These are phyloP conservation scores for Calonectria fujianensis DNA, from an alignment of 2,329 filamentous ascomycete genomes.

Conservation along the genomic window DNA sequence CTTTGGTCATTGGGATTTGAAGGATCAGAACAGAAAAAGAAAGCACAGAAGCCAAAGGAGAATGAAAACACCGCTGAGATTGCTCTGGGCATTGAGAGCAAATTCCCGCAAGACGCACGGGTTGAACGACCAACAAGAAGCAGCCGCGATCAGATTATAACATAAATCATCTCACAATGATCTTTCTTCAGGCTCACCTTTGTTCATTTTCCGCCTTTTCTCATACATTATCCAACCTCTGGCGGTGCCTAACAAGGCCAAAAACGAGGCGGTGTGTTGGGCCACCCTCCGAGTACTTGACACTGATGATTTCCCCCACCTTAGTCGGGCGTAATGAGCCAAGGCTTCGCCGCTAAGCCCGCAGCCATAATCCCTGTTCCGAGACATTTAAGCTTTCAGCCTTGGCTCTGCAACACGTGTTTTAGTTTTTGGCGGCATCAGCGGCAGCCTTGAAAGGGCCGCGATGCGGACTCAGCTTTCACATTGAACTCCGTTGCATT, in stretches of 20 bases:
- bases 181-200: no score
- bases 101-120: background rate
- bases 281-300: background rate
- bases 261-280: conserved; percentile 13
- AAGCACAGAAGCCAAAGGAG: background rate
- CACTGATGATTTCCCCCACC: conserved; percentile 3
- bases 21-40: background rate
- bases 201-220: no score
- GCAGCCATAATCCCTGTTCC: conserved; percentile 18
- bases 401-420: conserved; percentile 22
- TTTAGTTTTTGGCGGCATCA: conserved; percentile 22
- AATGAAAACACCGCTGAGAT: background rate
- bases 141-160: no score
- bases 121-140: no score
- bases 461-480: background rate
- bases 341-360: conserved; percentile 7
- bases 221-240: background rate
- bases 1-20: background rate
- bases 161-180: no score
- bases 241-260: background rate
- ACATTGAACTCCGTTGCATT: background rate
- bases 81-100: background rate
- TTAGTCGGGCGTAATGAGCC: conserved; percentile 19
- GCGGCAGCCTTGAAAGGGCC: background rate
- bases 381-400: conserved; percentile 19